These are phyloP conservation scores for Cladorrhinum samala DNA, from an alignment of 495 filamentous ascomycete genomes.

Conservation along the genomic window DNA sequence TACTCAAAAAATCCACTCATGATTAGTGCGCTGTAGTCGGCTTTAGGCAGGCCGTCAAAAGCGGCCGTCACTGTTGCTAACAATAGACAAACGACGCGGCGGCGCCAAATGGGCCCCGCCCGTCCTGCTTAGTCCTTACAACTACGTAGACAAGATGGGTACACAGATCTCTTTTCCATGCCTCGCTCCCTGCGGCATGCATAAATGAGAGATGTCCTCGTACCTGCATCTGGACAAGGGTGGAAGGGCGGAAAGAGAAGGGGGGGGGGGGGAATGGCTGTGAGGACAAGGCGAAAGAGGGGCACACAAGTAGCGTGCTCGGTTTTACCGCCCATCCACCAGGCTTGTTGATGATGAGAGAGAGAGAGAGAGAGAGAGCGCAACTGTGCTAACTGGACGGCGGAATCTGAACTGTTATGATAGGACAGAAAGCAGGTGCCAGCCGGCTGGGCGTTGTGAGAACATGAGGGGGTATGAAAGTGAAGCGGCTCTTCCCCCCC, in stretches of 20 bases:
- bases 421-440: background rate
- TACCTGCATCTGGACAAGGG: background rate
- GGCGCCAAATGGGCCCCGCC: too few relatives aligned
- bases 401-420: background rate
- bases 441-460: background rate
- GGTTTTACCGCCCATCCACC: background rate
- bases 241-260: background rate
- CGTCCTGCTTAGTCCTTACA: background rate
- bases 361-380: background rate
- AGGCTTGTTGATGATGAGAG: background rate
- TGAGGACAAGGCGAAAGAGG: background rate
- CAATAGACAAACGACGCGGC: background rate
- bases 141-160: background rate
- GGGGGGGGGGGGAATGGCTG: constrained; percentile 6
- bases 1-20: too few relatives aligned
- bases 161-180: background rate
- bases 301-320: background rate
- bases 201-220: background rate
- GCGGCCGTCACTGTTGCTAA: background rate
- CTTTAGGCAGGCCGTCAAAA: background rate
- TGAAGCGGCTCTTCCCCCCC: too few relatives aligned
- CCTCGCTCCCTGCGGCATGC: background rate
- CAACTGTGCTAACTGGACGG: background rate
- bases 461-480: background rate
- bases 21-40: too few relatives aligned